Evolutionary conservation across 306 rosid species (phyloP).

Genomic region (apple (Malus domestica)): ASM211411v1 NC_041805.1:10430001-10430500

Average conservation of each 20-base stretch:
- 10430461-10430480: not conserved
- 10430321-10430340: not conserved
- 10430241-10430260: constrained; percentile 36
- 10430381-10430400: not conserved
- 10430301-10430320: not conserved
- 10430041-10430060: not conserved
- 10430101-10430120: not conserved
- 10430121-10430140: constrained; percentile 9
- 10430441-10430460: not conserved
- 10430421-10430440: not conserved
- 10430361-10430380: not conserved
- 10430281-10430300: constrained; percentile 52
- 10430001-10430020: not conserved
- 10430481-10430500: not conserved
- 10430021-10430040: not conserved
- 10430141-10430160: constrained; percentile 2
- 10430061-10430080: constrained; percentile 9
- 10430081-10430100: not conserved
- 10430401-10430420: not conserved
- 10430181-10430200: not conserved
- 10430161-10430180: constrained; percentile 6
- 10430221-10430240: constrained; percentile 36
- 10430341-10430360: not conserved
- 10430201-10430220: constrained; percentile 13
- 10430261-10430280: constrained; percentile 11